Base-by-base conservation (phyloP, 2,329 filamentous ascomycete species). In the Graphiopsis chlorocephala region DNA sequence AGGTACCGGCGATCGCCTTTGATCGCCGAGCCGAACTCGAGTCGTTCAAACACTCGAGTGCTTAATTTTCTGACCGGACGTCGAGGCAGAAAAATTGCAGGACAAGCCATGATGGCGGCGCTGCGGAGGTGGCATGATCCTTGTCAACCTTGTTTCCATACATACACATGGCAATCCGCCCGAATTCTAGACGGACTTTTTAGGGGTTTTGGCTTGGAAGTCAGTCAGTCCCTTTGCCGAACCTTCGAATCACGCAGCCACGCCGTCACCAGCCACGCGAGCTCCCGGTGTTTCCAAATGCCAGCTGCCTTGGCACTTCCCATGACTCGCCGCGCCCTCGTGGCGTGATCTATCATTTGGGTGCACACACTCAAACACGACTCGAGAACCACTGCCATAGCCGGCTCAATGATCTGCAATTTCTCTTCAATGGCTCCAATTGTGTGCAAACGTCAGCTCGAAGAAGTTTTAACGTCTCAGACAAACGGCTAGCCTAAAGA, bases 191-290 rank as follows among this genome's bases (percentile, higher is more conserved):
- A 23, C 38, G 50, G 38, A 28, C 17, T 17, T n/a, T 8, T 33
- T 45, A 58, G 55, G 55, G 55, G 55, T 20, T 38, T 45, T 45
- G 55, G 8, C 55, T 58, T 58, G 8, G 7, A 45, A 10, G n/a
- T 12, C 38, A 45, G n/a, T 12, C 38, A 45, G 38, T 58, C 14
- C 12, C n/a, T 38, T 42, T 26, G 20, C 23, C 20, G 29, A 42
- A 42, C 20, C 23, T 58, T 25, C 28, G 28, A 31, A 25, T 26
- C 53, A 38, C 31, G 55, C 33, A 38, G 55, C 48, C 48, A 55
- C 60, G 47, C 60, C 48, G 60, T 62, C 33, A 53, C 33, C 38
- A 28, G 35, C 60, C 48, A 62, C 60, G 60, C 60, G 60, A 62
- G 48, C 33, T 38, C 14, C 59, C 31, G 59, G 23, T 26, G n/a